phyloP scores from a whole-genome alignment of 2,329 filamentous ascomycete genomes.

The Tolypocladium tundrense region DNA sequence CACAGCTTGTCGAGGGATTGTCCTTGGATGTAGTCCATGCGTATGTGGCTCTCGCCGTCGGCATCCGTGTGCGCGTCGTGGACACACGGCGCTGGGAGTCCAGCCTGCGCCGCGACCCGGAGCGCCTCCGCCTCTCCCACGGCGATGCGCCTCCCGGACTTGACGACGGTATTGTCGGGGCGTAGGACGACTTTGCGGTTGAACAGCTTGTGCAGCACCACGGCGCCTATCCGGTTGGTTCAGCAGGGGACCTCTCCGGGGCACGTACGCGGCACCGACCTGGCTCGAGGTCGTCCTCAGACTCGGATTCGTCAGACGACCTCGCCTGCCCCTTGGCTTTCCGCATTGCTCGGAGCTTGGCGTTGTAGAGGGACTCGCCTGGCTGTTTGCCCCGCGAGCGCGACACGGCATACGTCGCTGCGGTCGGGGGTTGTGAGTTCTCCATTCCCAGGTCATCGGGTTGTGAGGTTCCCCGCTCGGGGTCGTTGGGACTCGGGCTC shows the following conservation, averaged over 20 bases:
- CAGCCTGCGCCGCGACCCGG: constrained; percentile 7
- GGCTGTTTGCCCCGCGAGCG: constrained; percentile 9
- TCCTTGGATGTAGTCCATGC: constrained; percentile 16
- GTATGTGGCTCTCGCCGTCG: constrained; percentile 10
- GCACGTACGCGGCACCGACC: constrained; percentile 5
- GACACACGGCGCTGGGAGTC: constrained; percentile 13
- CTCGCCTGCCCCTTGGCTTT: constrained; percentile 8
- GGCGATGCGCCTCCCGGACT: constrained; percentile 14
- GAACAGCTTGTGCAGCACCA: constrained; percentile 10
- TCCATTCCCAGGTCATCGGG: neutral
- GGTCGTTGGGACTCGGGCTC: no score
- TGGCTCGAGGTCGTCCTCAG: constrained; percentile 13
- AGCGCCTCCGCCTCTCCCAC: constrained; percentile 16
- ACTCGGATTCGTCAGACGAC: constrained; percentile 12
- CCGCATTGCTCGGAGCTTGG: constrained; percentile 7
- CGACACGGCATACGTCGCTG: constrained; percentile 6
- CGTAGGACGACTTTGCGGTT: constrained; percentile 12
- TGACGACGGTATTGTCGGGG: constrained; percentile 13
- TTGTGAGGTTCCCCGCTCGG: no score
- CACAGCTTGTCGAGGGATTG: constrained; percentile 15
- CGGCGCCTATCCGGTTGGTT: constrained; percentile 7
- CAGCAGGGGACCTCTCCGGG: neutral
- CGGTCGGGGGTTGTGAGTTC: neutral
- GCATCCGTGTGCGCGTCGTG: constrained; percentile 5
- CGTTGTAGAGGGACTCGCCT: constrained; percentile 7